Evolutionary conservation across 257 asterid genomes (phyloP).

Genomic region (Rubia yunnanensis): DNA sequence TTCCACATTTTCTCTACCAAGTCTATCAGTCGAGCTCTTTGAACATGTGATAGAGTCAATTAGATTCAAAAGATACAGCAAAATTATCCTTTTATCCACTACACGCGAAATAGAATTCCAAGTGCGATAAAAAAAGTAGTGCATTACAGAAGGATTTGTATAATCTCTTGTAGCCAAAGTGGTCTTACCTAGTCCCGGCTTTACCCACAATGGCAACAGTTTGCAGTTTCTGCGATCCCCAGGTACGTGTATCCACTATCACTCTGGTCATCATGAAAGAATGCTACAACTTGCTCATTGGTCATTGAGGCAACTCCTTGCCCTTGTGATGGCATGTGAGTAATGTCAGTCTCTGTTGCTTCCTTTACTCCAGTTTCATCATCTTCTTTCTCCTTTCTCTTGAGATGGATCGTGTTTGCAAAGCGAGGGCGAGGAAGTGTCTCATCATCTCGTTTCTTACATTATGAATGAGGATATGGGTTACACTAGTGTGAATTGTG

Average conservation of each 20-base stretch:
- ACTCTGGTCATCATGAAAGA: background rate
- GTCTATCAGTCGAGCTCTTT: background rate
- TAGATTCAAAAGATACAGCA: background rate
- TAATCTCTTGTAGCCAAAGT: background rate
- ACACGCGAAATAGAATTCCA: background rate
- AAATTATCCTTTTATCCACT: background rate
- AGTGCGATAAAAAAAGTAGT: background rate
- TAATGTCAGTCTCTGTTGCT: background rate
- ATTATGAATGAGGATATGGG: no score
- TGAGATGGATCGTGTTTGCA: no score
- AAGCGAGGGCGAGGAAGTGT: no score
- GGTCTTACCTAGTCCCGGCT: conserved; percentile 6
- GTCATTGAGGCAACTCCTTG: no score
- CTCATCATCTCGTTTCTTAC: no score
- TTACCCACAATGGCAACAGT: background rate
- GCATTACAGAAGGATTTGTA: background rate
- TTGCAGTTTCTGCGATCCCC: background rate
- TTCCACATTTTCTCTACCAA: background rate
- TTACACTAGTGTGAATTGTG: no score
- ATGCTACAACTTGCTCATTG: background rate
- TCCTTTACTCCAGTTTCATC: no score
- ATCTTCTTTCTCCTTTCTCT: background rate
- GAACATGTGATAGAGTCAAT: background rate
- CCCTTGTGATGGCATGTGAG: background rate
- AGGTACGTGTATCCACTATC: background rate